Percentiles rank a stretch among this genome's conserved stretches.
These are phyloP conservation scores for Dipodascus albidus DNA, from an alignment of 805 yeast species.

Conservation along the genomic window DNA sequence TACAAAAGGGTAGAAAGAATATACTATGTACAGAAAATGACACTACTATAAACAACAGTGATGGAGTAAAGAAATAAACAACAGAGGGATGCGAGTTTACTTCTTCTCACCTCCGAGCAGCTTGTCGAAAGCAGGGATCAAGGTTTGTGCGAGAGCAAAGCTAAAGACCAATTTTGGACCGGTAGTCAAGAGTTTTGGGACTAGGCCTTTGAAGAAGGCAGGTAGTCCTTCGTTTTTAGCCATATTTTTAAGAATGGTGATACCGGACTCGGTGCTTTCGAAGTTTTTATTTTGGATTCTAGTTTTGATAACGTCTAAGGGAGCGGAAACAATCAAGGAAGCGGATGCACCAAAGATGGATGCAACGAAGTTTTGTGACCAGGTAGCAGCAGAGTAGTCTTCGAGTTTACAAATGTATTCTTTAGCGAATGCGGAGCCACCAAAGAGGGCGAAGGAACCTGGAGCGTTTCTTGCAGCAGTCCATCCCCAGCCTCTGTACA, in stretches of 20 bases:
- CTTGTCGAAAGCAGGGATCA: slow-evolving; percentile 92
- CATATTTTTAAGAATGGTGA: slow-evolving; percentile 88
- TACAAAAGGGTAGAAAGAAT: too few species aligned
- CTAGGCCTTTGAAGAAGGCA: slow-evolving; percentile 91
- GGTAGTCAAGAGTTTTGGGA: slow-evolving; percentile 92
- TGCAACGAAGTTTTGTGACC: slow-evolving; percentile 90
- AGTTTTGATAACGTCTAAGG: slow-evolving; percentile 95
- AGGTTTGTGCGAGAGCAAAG: slow-evolving; percentile 94
- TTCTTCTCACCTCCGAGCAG: slow-evolving; percentile 27
- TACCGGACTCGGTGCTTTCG: slow-evolving; percentile 90
- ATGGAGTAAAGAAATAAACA: not conserved
- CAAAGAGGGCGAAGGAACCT: slow-evolving; percentile 94
- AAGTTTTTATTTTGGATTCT: slow-evolving; percentile 95
- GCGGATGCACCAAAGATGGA: slow-evolving; percentile 96
- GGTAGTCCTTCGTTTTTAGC: slow-evolving; percentile 79
- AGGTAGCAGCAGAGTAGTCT: slow-evolving; percentile 86
- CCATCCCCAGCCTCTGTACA: slow-evolving; percentile 99
- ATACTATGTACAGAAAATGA: too few species aligned
- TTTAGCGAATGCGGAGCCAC: slow-evolving; percentile 98
- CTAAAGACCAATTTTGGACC: slow-evolving; percentile 97
- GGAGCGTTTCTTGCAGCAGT: slow-evolving; percentile 99
- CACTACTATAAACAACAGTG: too few species aligned
- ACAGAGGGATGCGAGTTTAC: not conserved
- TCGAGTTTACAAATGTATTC: slow-evolving; percentile 80
- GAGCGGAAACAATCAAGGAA: slow-evolving; percentile 92